phyloP scores from a whole-genome alignment of 495 filamentous ascomycete species.

The Neurospora pannonica region DNA sequence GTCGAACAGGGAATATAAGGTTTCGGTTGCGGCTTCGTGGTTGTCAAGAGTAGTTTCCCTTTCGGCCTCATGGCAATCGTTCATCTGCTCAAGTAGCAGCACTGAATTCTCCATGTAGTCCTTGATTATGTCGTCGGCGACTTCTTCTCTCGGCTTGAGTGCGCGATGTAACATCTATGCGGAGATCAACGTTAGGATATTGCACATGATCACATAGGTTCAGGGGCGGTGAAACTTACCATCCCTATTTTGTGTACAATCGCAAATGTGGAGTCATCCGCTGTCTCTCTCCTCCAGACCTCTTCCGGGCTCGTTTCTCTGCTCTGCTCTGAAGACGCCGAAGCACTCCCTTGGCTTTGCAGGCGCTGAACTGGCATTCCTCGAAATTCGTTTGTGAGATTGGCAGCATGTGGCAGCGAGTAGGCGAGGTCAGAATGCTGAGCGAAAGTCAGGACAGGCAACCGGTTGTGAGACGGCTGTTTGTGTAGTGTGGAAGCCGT shows the following conservation, averaged over 20 bases:
- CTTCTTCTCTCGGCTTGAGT: constrained; percentile 15
- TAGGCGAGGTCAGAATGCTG: background rate
- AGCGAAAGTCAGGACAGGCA: background rate
- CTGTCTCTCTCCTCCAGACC: constrained; percentile 7
- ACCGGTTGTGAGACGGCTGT: background rate
- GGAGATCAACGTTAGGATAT: background rate
- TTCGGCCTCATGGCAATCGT: constrained; percentile 4
- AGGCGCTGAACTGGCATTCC: background rate
- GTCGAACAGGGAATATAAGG: background rate
- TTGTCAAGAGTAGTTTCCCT: background rate
- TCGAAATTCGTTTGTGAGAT: background rate
- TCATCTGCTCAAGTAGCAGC: constrained; percentile 7
- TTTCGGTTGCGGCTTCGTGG: background rate
- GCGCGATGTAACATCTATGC: constrained; percentile 9
- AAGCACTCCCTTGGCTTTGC: background rate
- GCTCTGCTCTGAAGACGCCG: background rate
- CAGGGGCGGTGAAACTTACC: background rate
- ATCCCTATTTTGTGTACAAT: constrained; percentile 9
- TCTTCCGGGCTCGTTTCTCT: background rate
- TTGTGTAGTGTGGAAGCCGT: background rate
- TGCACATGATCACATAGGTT: background rate
- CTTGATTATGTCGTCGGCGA: constrained; percentile 7
- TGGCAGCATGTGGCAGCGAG: background rate
- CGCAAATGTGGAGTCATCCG: constrained; percentile 3
- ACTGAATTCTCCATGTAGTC: constrained; percentile 12